Percentiles rank a stretch among this genome's conserved stretches.
phyloP scores from a whole-genome alignment of 2,329 filamentous ascomycete species.

The Fusarium concolor region DNA sequence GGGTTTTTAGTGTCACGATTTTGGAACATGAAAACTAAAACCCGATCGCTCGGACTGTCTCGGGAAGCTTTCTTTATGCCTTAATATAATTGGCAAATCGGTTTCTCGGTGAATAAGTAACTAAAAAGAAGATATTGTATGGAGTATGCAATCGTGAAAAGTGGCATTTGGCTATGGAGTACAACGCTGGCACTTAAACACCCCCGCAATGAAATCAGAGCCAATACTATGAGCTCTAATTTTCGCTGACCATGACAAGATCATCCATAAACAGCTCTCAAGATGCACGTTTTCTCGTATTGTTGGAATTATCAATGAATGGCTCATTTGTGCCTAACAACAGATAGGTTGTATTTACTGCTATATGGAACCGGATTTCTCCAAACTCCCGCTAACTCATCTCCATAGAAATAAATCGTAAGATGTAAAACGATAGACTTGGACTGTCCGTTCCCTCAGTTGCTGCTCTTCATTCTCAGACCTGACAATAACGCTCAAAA shows the following conservation, averaged over 20 bases:
- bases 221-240: conserved; percentile 30
- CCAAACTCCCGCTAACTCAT: conserved; percentile 34
- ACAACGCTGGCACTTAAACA: neutral
- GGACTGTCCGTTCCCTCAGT: neutral
- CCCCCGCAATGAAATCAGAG: neutral
- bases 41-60: no score
- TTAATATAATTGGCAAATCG: no score
- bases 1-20: neutral
- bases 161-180: neutral
- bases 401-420: conserved; percentile 4
- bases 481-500: conserved; percentile 5
- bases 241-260: conserved; percentile 28
- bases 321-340: neutral
- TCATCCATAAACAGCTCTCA: neutral
- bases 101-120: no score
- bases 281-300: neutral
- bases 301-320: neutral
- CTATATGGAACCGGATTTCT: conserved; percentile 14
- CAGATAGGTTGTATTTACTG: conserved; percentile 1
- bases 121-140: no score
- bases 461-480: neutral
- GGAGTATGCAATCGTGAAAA: neutral
- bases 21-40: neutral
- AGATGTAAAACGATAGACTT: conserved; percentile 4
- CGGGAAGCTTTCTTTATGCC: neutral